Percentiles rank a stretch among this genome's conserved stretches.
Conservation (phyloP, 2,329 filamentous ascomycete genomes). For the Colletotrichum tropicale region DNA sequence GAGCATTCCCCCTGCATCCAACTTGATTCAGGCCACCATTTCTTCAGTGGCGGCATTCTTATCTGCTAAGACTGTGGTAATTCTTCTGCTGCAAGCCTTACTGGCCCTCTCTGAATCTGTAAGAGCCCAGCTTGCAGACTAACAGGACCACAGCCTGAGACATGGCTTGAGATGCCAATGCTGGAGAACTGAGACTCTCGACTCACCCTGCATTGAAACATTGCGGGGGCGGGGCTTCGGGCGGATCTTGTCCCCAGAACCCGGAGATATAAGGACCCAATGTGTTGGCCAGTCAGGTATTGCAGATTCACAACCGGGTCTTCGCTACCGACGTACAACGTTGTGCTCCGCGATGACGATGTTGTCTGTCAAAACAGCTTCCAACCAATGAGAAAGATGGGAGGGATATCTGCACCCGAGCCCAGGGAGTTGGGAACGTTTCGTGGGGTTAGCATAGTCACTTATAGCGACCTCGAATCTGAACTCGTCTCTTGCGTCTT, state of each 20-base stretch:
- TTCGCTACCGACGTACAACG: neutral
- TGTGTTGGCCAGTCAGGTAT: neutral
- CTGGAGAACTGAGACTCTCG: neutral
- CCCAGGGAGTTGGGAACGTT: neutral
- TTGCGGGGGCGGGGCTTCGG: neutral
- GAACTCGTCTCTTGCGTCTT: neutral
- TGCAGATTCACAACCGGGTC: neutral
- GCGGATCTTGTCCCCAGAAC: neutral
- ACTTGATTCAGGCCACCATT: neutral
- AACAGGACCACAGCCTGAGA: neutral
- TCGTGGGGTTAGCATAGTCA: neutral
- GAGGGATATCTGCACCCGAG: neutral
- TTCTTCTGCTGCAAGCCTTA: accelerated
- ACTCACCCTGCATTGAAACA: neutral
- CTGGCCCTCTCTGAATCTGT: accelerated
- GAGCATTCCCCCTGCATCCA: neutral
- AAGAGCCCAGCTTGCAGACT: neutral
- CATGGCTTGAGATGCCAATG: neutral
- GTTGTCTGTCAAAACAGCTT: neutral
- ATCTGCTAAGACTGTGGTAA: neutral
- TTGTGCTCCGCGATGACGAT: neutral
- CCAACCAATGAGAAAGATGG: neutral
- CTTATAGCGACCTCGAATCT: neutral
- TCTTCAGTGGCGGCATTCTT: neutral
- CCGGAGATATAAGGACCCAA: neutral